Evolutionary conservation across 208 protist species (phyloP).

Genomic region (Crithidia acanthocephali): DNA sequence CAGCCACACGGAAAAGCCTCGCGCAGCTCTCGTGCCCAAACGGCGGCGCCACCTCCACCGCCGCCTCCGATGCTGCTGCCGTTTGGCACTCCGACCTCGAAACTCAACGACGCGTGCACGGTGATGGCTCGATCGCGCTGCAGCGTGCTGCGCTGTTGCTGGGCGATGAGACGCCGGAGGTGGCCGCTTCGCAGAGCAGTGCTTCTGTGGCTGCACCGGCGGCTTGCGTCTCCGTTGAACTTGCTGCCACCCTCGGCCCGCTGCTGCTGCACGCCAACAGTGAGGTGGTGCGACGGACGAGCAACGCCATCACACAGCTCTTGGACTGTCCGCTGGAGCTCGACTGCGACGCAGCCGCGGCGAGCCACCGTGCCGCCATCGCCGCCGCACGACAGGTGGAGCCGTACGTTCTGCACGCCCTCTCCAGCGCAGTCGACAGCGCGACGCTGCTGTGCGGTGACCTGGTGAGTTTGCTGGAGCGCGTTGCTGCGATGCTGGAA

Average conservation of each 20-base stretch:
- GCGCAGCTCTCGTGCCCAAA: not conserved
- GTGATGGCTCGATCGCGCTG: too few species aligned
- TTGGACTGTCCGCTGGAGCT: conserved; percentile 2
- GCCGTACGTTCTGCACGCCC: conserved; percentile 53
- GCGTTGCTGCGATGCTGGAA: conserved; percentile 1
- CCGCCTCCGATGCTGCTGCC: too few species aligned
- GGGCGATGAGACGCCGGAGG: too few species aligned
- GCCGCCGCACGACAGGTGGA: conserved; percentile 29
- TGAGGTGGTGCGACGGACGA: conserved; percentile 37
- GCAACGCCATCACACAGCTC: conserved; percentile 31
- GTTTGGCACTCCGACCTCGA: too few species aligned
- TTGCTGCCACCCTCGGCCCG: conserved; percentile 30
- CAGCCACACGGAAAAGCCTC: not conserved
- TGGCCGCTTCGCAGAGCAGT: too few species aligned
- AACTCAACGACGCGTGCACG: too few species aligned
- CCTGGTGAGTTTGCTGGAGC: conserved; percentile 33
- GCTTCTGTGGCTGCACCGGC: too few species aligned
- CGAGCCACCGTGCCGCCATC: conserved; percentile 2
- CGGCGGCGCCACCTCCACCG: too few species aligned
- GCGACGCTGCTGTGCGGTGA: conserved; percentile 20
- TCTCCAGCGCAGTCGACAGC: not conserved
- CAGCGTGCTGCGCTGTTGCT: too few species aligned
- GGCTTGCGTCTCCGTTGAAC: conserved; percentile 1
- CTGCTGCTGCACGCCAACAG: conserved; percentile 43
- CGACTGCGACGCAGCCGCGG: not conserved